phyloP scores from a whole-genome alignment of 2,329 filamentous ascomycete species.

The Fusarium odoratissimum region DNA sequence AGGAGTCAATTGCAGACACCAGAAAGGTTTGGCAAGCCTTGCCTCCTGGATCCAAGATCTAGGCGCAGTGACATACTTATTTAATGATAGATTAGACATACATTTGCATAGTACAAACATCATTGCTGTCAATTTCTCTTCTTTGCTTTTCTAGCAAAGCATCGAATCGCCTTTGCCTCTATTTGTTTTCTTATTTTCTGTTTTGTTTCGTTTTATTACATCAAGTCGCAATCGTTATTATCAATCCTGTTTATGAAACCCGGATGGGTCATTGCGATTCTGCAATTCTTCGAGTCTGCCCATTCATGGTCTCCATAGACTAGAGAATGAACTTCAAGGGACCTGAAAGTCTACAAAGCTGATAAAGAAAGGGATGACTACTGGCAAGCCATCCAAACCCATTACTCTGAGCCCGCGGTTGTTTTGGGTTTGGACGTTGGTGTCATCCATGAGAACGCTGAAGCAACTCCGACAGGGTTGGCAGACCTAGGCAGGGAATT shows the following conservation, averaged over 20 bases:
- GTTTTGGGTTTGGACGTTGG: constrained; percentile 54
- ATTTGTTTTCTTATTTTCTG: constrained; percentile 1
- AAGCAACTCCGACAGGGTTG: constrained; percentile 92
- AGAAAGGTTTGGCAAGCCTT: constrained; percentile 74
- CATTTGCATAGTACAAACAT: neutral
- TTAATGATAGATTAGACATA: constrained; percentile 10
- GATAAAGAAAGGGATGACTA: constrained; percentile 2
- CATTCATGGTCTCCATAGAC: neutral
- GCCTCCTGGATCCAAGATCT: constrained; percentile 68
- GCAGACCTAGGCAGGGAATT: constrained; percentile 65
- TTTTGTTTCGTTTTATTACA: constrained; percentile 19
- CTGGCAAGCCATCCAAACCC: neutral
- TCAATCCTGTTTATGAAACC: constrained; percentile 5
- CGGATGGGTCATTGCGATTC: constrained; percentile 31
- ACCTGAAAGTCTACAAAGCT: constrained; percentile 2
- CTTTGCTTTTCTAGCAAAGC: constrained; percentile 7
- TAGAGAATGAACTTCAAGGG: neutral
- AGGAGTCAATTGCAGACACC: constrained; percentile 78
- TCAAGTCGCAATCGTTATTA: constrained; percentile 23
- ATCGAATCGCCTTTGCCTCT: neutral
- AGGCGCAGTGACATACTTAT: constrained; percentile 3
- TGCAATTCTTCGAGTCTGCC: constrained; percentile 31
- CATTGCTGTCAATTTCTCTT: constrained; percentile 8
- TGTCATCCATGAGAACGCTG: constrained; percentile 94
- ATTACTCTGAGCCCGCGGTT: constrained; percentile 45